Evolutionary conservation across 768 basidiomycete species (phyloP).

Genomic region (Sutorius australiensis): DNA sequence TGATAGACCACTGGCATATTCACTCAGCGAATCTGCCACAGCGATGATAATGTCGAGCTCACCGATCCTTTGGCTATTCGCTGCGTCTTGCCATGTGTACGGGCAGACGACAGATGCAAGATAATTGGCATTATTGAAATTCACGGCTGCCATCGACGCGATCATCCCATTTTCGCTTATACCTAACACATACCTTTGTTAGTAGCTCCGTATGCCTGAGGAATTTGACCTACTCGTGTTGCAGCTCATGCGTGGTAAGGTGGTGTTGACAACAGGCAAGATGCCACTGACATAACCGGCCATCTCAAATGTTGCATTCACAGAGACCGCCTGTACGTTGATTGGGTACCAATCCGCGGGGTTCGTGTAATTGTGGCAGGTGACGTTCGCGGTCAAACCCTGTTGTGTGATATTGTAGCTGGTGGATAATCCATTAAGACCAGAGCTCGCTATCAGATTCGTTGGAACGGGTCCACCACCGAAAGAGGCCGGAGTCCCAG

Average conservation of each 20-base stretch:
- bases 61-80: neutral
- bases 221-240: neutral
- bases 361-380: neutral
- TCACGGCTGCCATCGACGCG: neutral
- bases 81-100: neutral
- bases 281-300: neutral
- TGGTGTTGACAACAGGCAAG: neutral
- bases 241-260: neutral
- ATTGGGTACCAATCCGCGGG: neutral
- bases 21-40: neutral
- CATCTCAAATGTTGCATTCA: neutral
- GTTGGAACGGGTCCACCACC: neutral
- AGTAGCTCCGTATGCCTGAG: too few species aligned
- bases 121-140: neutral
- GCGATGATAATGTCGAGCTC: neutral
- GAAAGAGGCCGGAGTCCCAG: neutral
- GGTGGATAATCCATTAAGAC: neutral
- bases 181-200: neutral
- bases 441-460: neutral
- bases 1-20: neutral
- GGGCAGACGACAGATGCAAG: conserved; percentile 1
- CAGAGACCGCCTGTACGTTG: neutral
- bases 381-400: neutral
- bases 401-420: neutral
- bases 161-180: neutral